These are phyloP conservation scores for Clarireedia monteithiana DNA, from an alignment of 2,329 filamentous ascomycete species.

Conservation along the genomic window DNA sequence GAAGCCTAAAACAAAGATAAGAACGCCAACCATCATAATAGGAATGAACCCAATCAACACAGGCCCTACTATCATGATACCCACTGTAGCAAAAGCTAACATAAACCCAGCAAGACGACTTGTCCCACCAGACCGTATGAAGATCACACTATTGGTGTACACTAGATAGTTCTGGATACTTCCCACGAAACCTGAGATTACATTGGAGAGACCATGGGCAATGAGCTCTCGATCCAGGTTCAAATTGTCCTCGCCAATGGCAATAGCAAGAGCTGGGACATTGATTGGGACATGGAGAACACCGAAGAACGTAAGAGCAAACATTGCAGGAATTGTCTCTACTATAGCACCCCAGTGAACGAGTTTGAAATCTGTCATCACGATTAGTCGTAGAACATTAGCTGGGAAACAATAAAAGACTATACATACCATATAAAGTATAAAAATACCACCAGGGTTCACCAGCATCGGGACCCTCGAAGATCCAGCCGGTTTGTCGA, in stretches of 20 bases:
- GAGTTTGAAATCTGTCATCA: constrained; percentile 59
- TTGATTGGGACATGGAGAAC: constrained; percentile 97
- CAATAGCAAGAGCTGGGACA: constrained; percentile 84
- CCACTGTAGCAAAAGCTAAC: constrained; percentile 71
- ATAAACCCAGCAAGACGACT: constrained; percentile 79
- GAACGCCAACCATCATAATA: constrained; percentile 89
- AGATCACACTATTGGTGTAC: constrained; percentile 95
- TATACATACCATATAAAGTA: constrained; percentile 73
- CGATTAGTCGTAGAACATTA: constrained; percentile 7
- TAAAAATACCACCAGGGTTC: constrained; percentile 99
- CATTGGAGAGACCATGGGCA: constrained; percentile 88
- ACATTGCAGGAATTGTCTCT: constrained; percentile 88
- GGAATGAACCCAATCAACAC: constrained; percentile 89
- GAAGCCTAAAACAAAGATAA: constrained; percentile 93
- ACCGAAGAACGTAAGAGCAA: constrained; percentile 94
- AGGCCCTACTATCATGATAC: constrained; percentile 78
- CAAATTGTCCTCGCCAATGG: constrained; percentile 85
- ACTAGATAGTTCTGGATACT: constrained; percentile 97
- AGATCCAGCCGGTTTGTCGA: constrained; percentile 79
- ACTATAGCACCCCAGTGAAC: constrained; percentile 77
- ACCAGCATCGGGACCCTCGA: constrained; percentile 72
- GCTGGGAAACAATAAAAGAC: constrained; percentile 10
- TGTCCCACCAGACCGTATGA: constrained; percentile 87
- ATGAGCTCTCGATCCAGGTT: constrained; percentile 87
- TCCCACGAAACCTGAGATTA: constrained; percentile 75